phyloP scores from a whole-genome alignment of 495 filamentous ascomycete species.

The Aspergillus haitiensis region DNA sequence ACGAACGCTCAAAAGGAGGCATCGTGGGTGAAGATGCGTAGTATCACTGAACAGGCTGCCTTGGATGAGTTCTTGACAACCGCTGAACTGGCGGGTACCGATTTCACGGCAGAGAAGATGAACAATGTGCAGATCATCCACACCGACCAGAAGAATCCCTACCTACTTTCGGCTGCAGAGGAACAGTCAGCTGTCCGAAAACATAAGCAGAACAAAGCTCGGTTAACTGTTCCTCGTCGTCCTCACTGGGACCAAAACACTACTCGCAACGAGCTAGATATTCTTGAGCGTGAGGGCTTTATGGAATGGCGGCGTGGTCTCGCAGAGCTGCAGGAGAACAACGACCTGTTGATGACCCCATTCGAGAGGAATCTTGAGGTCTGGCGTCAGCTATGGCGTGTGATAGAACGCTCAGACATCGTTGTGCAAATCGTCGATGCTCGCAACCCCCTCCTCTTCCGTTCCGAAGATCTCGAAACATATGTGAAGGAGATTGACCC shows the following conservation, averaged over 20 bases:
- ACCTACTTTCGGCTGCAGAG: slow-evolving; percentile 83
- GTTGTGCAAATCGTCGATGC: slow-evolving; percentile 99
- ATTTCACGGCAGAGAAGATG: slow-evolving; percentile 98
- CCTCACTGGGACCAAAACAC: slow-evolving; percentile 86
- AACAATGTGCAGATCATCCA: slow-evolving; percentile 99
- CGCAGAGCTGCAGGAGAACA: slow-evolving; percentile 86
- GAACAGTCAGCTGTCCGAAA: slow-evolving; percentile 76
- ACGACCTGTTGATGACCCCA: slow-evolving; percentile 95
- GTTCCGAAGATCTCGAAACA: slow-evolving; percentile 86
- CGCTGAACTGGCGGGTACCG: slow-evolving; percentile 92
- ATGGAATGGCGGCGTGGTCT: slow-evolving; percentile 87
- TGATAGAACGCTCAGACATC: slow-evolving; percentile 94
- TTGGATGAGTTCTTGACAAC: slow-evolving; percentile 85
- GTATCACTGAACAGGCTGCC: slow-evolving; percentile 94
- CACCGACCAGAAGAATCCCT: slow-evolving; percentile 90
- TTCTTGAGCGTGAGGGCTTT: slow-evolving; percentile 75
- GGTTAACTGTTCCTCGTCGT: slow-evolving; percentile 85
- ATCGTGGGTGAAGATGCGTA: slow-evolving; percentile 82
- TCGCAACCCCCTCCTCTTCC: slow-evolving; percentile 88
- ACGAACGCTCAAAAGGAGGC: slow-evolving; percentile 51
- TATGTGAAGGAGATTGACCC: slow-evolving; percentile 93
- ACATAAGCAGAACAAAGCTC: slow-evolving; percentile 71
- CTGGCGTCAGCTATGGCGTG: slow-evolving; percentile 97
- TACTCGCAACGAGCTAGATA: slow-evolving; percentile 77
- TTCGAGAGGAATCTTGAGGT: slow-evolving; percentile 98